These are phyloP conservation scores for Favolaschia claudopus DNA, from an alignment of 768 basidiomycete genomes.

Conservation along the genomic window DNA sequence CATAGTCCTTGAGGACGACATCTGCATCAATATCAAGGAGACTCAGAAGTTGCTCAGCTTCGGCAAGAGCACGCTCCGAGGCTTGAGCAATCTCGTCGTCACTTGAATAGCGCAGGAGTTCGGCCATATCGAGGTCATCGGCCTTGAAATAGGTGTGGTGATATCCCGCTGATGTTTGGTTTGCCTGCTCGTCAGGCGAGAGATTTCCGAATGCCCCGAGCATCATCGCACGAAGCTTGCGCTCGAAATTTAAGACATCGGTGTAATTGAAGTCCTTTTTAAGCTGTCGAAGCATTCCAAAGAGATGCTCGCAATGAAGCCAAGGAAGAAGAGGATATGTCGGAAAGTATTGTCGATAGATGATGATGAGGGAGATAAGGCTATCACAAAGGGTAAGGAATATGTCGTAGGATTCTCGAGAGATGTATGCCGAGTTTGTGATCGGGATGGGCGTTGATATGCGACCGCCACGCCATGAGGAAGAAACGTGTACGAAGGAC, in stretches of 20 bases:
- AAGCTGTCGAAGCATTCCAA: slow-evolving; percentile 31
- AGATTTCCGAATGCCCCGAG: slow-evolving; percentile 17
- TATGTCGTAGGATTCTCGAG: slow-evolving; percentile 31
- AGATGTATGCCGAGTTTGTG: slow-evolving; percentile 32
- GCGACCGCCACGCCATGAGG: slow-evolving; percentile 31
- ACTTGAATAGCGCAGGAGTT: slow-evolving; percentile 20
- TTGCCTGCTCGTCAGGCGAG: slow-evolving; percentile 19
- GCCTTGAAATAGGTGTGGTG: slow-evolving; percentile 30
- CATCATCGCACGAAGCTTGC: slow-evolving; percentile 28
- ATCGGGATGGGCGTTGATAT: slow-evolving; percentile 25
- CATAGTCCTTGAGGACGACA: slow-evolving; percentile 14
- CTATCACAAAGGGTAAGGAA: slow-evolving; percentile 30
- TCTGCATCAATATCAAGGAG: slow-evolving; percentile 21
- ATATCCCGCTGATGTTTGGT: slow-evolving; percentile 28
- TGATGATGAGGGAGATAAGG: slow-evolving; percentile 28
- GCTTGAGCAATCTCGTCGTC: slow-evolving; percentile 24
- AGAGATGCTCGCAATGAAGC: slow-evolving; percentile 41
- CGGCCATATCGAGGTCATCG: slow-evolving; percentile 18
- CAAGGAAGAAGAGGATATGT: slow-evolving; percentile 37
- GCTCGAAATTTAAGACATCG: slow-evolving; percentile 29
- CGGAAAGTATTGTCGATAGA: slow-evolving; percentile 24
- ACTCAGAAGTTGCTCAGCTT: slow-evolving; percentile 21
- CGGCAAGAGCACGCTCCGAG: slow-evolving; percentile 18
- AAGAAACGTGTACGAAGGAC: slow-evolving; percentile 32
- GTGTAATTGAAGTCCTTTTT: slow-evolving; percentile 31